A percentile compares a stretch with the other conserved stretches of the same genome.
phyloP scores from a whole-genome alignment of 1,284 basidiomycete genomes.

The Sanguinoderma infundibulare region DNA sequence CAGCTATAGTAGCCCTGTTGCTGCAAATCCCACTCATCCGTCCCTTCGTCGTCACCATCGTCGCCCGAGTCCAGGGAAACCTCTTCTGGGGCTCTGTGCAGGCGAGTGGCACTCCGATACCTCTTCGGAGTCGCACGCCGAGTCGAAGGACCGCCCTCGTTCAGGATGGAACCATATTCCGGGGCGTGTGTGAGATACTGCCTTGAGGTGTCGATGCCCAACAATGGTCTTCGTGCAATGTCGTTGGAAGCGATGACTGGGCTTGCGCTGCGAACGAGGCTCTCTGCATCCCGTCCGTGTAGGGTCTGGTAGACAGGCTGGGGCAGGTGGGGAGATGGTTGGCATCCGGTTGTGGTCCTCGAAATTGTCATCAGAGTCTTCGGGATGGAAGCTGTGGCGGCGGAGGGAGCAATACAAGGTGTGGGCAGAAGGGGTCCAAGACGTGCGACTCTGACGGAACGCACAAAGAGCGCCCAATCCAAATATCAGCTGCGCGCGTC shows the following conservation, averaged over 20 bases:
- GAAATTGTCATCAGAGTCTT: not conserved
- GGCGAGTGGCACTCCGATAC: constrained; percentile 38
- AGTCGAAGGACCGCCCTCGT: constrained; percentile 21
- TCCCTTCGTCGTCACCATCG: constrained; percentile 35
- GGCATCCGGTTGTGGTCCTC: constrained; percentile 6
- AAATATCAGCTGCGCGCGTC: no score
- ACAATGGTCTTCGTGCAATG: constrained; percentile 26
- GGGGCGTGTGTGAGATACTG: no score
- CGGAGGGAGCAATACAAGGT: constrained; percentile 1
- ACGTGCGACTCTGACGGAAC: no score
- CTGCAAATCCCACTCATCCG: constrained; percentile 56
- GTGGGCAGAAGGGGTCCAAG: no score
- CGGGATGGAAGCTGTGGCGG: not conserved
- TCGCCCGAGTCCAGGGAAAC: constrained; percentile 36
- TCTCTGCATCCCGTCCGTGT: not conserved
- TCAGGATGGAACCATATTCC: constrained; percentile 24
- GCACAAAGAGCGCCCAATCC: no score
- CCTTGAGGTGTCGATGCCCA: constrained; percentile 13
- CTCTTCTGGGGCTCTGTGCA: constrained; percentile 54
- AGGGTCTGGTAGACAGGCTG: not conserved
- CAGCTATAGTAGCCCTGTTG: constrained; percentile 64
- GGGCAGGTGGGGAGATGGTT: not conserved
- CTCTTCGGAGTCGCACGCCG: constrained; percentile 43
- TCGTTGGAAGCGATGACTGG: constrained; percentile 12
- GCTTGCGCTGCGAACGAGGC: not conserved